Conservation (phyloP, 2,329 filamentous ascomycete species). For the Paecilomyces niveus region DNA sequence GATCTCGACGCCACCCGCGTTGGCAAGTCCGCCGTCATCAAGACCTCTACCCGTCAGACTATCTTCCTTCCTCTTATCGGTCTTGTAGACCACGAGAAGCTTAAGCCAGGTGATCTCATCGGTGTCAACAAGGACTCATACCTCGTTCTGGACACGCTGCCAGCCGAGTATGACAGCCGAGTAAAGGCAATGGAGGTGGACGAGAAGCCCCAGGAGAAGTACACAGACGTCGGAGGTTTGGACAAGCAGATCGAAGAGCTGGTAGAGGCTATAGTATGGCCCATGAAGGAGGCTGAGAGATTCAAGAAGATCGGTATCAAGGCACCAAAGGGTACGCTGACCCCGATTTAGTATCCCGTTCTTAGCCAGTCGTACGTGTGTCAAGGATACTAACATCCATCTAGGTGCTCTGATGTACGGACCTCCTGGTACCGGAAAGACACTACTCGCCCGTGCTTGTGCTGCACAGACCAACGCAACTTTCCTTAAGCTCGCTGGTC, state of each 20-base stretch:
- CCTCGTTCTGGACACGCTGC: constrained; percentile 89
- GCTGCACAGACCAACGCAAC: constrained; percentile 97
- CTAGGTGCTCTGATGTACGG: constrained; percentile 96
- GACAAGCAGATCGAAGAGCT: constrained; percentile 99
- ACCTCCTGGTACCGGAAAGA: constrained; percentile 44
- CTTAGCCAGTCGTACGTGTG: not conserved
- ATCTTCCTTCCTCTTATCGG: constrained; percentile 98
- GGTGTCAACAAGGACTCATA: constrained; percentile 99
- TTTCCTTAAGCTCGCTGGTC: constrained; percentile 95
- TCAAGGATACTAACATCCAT: constrained; percentile 4
- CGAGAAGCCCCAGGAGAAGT: constrained; percentile 98
- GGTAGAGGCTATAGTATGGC: constrained; percentile 97
- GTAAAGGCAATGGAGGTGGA: constrained; percentile 99
- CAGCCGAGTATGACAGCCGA: constrained; percentile 95
- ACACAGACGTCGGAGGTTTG: constrained; percentile 92
- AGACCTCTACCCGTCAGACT: constrained; percentile 95
- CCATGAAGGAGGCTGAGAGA: constrained; percentile 98
- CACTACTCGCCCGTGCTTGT: constrained; percentile 77
- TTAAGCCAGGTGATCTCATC: constrained; percentile 94
- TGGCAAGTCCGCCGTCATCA: constrained; percentile 98
- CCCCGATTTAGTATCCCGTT: not conserved
- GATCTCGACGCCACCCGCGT: constrained; percentile 94
- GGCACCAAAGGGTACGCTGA: constrained; percentile 78
- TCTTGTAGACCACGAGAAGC: constrained; percentile 86
- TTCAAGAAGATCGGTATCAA: constrained; percentile 99